Conservation (phyloP, 352 stramenopile genomes). For the Phytophthora macrochlamydospora region DNA sequence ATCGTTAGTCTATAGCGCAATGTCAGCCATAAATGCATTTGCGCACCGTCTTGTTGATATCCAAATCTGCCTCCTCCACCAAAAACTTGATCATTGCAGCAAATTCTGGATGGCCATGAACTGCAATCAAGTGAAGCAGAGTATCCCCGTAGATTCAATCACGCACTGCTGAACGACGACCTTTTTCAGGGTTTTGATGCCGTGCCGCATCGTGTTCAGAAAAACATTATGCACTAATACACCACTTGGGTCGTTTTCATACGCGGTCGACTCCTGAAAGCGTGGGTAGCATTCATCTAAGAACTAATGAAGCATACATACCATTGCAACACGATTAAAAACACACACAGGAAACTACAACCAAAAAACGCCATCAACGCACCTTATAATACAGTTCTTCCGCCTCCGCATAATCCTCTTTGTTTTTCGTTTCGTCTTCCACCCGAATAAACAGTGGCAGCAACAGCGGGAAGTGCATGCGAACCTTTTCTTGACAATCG, state of each 20-base stretch:
- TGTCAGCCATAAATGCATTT: neutral
- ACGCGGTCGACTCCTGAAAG: slow-evolving; percentile 36
- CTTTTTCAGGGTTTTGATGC: slow-evolving; percentile 43
- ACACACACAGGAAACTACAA: no score
- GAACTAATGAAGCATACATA: slow-evolving; percentile 20
- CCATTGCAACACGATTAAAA: no score
- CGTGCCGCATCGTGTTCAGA: slow-evolving; percentile 37
- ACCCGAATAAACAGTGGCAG: slow-evolving; percentile 45
- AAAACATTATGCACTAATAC: slow-evolving; percentile 49
- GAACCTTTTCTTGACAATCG: slow-evolving; percentile 49
- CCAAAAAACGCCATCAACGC: slow-evolving; percentile 5
- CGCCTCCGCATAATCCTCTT: slow-evolving; percentile 39
- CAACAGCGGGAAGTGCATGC: slow-evolving; percentile 37
- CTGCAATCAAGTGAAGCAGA: slow-evolving; percentile 50
- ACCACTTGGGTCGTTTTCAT: slow-evolving; percentile 46
- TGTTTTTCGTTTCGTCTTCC: slow-evolving; percentile 40
- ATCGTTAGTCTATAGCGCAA: neutral
- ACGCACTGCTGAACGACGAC: slow-evolving; percentile 46
- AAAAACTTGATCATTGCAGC: slow-evolving; percentile 44
- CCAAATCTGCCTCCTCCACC: slow-evolving; percentile 34
- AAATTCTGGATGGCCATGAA: slow-evolving; percentile 39
- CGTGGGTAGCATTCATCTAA: slow-evolving; percentile 38
- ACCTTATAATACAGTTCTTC: slow-evolving; percentile 49
- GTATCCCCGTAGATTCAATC: slow-evolving; percentile 57
- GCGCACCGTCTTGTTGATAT: slow-evolving; percentile 48